These are phyloP conservation scores for Phylloporus arenicola DNA, from an alignment of 768 basidiomycete genomes.

Conservation along the genomic window DNA sequence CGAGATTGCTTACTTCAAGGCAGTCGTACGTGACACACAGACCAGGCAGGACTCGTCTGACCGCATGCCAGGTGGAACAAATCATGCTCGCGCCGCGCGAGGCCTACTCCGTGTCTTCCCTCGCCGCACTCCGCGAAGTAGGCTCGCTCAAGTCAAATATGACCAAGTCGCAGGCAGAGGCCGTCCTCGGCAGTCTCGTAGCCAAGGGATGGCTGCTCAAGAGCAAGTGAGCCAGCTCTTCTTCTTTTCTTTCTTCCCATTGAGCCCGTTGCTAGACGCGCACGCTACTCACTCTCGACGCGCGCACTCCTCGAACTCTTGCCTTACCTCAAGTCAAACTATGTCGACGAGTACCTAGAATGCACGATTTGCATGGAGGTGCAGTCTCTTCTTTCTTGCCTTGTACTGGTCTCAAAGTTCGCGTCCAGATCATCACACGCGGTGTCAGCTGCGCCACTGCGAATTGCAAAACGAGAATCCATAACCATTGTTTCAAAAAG, in stretches of 20 bases:
- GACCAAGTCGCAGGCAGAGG: constrained; percentile 71
- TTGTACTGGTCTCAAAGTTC: not conserved
- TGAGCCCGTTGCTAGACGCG: constrained; percentile 37
- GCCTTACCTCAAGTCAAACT: constrained; percentile 68
- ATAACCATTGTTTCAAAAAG: constrained; percentile 56
- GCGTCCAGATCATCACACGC: constrained; percentile 57
- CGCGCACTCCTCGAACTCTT: constrained; percentile 71
- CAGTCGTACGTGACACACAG: constrained; percentile 49
- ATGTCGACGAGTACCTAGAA: constrained; percentile 62
- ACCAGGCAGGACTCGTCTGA: not conserved
- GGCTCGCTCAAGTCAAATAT: constrained; percentile 54
- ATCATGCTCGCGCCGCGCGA: constrained; percentile 78
- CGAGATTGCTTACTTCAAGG: constrained; percentile 84
- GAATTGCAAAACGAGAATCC: constrained; percentile 62
- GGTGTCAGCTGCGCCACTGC: constrained; percentile 57
- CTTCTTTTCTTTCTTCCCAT: not conserved
- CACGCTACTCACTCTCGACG: constrained; percentile 71
- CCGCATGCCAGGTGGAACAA: constrained; percentile 63
- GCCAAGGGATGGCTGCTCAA: constrained; percentile 75
- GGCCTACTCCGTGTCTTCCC: constrained; percentile 70
- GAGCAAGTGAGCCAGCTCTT: constrained; percentile 51
- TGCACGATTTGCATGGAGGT: constrained; percentile 76
- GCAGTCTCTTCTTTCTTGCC: constrained; percentile 1
- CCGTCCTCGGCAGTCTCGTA: constrained; percentile 71
- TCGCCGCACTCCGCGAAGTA: constrained; percentile 71